phyloP scores from a whole-genome alignment of 176 grass and related monocot species.

The Dendrocalamus sinicus region DNA sequence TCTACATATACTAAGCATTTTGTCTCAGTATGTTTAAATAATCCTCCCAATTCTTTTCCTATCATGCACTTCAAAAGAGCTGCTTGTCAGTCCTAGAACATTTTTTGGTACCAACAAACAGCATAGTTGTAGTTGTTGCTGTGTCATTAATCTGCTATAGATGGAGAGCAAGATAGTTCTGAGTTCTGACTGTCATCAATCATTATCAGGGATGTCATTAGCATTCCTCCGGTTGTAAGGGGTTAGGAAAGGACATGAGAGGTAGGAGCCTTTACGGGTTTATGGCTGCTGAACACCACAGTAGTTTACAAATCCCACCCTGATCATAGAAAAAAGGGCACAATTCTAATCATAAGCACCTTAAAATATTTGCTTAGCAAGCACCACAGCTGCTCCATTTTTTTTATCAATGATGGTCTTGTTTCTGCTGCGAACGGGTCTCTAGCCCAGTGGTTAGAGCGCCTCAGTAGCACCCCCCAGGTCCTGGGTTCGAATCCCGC shows the following conservation, averaged over 20 bases:
- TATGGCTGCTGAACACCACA: neutral
- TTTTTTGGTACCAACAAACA: neutral
- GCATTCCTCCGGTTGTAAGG: neutral
- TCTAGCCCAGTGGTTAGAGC: too few relatives aligned
- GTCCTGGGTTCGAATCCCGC: too few relatives aligned
- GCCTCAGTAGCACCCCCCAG: too few relatives aligned
- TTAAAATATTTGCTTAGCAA: neutral
- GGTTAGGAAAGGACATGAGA: neutral
- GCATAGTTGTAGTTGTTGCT: neutral
- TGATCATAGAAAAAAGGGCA: neutral
- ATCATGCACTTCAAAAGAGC: constrained; percentile 19
- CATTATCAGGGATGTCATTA: neutral
- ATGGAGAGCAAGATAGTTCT: neutral
- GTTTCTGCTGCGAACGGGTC: too few relatives aligned
- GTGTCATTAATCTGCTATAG: constrained; percentile 1
- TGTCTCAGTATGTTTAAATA: neutral
- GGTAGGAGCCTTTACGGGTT: neutral
- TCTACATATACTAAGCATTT: neutral
- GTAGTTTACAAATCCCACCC: neutral
- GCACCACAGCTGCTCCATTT: neutral
- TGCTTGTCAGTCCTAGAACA: neutral
- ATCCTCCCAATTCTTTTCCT: neutral
- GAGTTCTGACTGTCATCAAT: neutral
- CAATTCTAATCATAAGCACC: neutral
- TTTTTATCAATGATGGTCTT: neutral